These are phyloP conservation scores for Sporothrix phasma DNA, from an alignment of 2,329 filamentous ascomycete genomes.

Conservation along the genomic window DNA sequence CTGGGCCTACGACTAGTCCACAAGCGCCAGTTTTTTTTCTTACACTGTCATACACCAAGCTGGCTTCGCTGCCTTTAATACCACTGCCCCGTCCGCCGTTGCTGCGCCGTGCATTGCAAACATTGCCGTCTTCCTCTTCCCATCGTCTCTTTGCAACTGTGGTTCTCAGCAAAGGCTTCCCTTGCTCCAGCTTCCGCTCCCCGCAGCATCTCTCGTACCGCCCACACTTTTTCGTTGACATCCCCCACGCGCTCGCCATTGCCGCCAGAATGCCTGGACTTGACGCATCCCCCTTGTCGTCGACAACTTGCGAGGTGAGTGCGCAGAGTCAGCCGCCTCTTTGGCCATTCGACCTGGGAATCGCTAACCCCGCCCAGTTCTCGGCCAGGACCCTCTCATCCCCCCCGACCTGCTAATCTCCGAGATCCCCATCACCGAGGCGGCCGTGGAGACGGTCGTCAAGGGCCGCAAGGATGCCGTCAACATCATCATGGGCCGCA, in stretches of 20 bases:
- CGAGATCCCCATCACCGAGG: constrained; percentile 64
- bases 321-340: neutral
- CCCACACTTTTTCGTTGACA: neutral
- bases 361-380: constrained; percentile 45
- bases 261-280: constrained; percentile 31
- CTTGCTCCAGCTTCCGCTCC: neutral
- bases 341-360: neutral
- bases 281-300: constrained; percentile 33
- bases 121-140: neutral
- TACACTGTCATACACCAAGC: neutral
- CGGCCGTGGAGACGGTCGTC: constrained; percentile 57
- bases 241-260: neutral
- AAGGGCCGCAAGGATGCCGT: constrained; percentile 59
- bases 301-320: constrained; percentile 34
- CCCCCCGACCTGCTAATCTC: constrained; percentile 76
- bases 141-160: neutral
- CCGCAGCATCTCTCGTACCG: neutral
- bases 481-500: constrained; percentile 66
- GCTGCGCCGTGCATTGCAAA: neutral
- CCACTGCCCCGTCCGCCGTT: neutral
- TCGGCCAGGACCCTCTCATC: constrained; percentile 90
- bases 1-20: neutral
- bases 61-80: neutral
- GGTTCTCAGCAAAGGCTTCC: neutral
- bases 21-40: neutral